Percentiles rank a stretch among this genome's conserved stretches.
Evolutionary conservation across 2,329 filamentous ascomycete genomes (phyloP).

Genomic region (Gnomoniopsis smithogilvyi): DNA sequence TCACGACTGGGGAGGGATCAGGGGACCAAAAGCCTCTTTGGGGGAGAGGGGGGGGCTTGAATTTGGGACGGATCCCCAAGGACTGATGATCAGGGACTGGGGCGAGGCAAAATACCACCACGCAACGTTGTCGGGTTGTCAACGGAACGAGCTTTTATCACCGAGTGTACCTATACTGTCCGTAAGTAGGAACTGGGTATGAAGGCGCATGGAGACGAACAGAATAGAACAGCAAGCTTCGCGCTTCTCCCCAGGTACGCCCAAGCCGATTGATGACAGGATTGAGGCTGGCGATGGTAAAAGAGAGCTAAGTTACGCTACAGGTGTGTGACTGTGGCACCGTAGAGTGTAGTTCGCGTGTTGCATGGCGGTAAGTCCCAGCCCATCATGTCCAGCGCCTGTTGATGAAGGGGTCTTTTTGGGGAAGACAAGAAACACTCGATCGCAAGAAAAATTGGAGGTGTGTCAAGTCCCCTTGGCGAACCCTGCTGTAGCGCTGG

Average conservation of each 20-base stretch:
- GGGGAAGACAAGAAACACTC: constrained; percentile 17
- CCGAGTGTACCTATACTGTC: neutral
- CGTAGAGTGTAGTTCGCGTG: too few relatives aligned
- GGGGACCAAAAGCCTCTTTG: neutral
- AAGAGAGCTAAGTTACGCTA: too few relatives aligned
- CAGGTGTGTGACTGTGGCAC: too few relatives aligned
- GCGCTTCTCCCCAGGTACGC: too few relatives aligned
- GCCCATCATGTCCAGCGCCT: neutral
- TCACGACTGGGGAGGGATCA: constrained; percentile 6
- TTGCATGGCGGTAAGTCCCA: neutral
- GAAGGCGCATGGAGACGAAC: too few relatives aligned
- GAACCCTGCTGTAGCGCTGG: neutral
- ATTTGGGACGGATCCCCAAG: neutral
- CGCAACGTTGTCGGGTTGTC: neutral
- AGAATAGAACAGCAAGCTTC: too few relatives aligned
- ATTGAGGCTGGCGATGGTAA: too few relatives aligned
- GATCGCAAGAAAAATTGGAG: constrained; percentile 2
- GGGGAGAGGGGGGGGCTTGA: neutral
- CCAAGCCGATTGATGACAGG: too few relatives aligned
- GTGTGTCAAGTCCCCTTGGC: constrained; percentile 8
- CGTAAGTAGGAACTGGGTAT: too few relatives aligned
- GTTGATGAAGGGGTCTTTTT: constrained; percentile 17
- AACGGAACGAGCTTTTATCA: neutral
- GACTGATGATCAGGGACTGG: neutral
- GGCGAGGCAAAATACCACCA: neutral